Conservation (phyloP, 2,329 filamentous ascomycete species). For the Reticulascus tulasneorum region DNA sequence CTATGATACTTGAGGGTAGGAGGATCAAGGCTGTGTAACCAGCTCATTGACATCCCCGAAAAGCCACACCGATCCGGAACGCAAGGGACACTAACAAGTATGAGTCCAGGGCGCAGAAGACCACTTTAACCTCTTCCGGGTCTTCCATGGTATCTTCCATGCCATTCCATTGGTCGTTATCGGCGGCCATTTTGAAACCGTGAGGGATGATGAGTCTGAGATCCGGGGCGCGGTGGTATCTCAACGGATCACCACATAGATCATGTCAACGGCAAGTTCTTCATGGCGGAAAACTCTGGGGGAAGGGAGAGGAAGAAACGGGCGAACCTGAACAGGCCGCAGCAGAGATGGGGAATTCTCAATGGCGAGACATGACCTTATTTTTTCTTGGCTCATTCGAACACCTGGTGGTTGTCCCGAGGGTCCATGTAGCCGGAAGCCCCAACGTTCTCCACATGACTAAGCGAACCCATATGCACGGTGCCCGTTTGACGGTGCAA, state of each 20-base stretch:
- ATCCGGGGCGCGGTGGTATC: neutral
- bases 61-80: neutral
- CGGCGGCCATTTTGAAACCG: slow-evolving; percentile 24
- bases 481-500: too few species aligned
- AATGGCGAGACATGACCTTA: neutral
- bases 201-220: too few species aligned
- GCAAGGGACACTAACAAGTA: slow-evolving; percentile 64
- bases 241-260: too few species aligned
- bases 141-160: slow-evolving; percentile 66
- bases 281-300: too few species aligned
- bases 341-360: neutral
- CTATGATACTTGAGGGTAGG: slow-evolving; percentile 14
- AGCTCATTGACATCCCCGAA: neutral
- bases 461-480: too few species aligned
- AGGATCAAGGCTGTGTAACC: neutral
- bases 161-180: slow-evolving; percentile 51
- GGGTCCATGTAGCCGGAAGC: too few species aligned
- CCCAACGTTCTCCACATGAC: too few species aligned
- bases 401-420: too few species aligned
- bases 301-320: too few species aligned
- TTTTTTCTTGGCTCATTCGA: too few species aligned
- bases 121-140: slow-evolving; percentile 73
- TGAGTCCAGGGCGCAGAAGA: slow-evolving; percentile 81
- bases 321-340: neutral
- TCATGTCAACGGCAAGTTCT: too few species aligned